These are phyloP conservation scores for Malus hybrid DNA, from an alignment of 331 rosid species.

Conservation along the genomic window DNA sequence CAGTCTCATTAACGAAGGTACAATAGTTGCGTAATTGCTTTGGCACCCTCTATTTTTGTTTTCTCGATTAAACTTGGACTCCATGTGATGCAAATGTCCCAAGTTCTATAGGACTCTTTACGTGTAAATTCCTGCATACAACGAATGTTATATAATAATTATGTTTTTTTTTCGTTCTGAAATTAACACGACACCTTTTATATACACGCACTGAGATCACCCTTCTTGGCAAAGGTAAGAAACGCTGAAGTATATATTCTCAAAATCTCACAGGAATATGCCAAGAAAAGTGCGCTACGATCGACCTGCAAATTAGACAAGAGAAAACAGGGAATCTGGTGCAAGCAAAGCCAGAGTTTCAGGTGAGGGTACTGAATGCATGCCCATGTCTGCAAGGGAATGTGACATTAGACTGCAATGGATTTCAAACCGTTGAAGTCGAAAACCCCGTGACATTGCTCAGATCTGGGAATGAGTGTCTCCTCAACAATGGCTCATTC, in stretches of 20 bases:
- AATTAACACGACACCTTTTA: too few relatives aligned
- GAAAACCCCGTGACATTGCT: neutral
- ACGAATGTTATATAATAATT: too few relatives aligned
- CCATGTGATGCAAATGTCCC: too few relatives aligned
- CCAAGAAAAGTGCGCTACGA: neutral
- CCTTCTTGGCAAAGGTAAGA: neutral
- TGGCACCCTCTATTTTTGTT: too few relatives aligned
- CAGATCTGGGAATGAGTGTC: neutral
- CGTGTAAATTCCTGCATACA: too few relatives aligned
- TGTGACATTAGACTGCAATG: neutral
- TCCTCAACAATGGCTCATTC: neutral
- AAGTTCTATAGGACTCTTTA: too few relatives aligned
- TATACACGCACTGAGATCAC: neutral
- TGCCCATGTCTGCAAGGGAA: neutral
- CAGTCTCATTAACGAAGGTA: too few relatives aligned
- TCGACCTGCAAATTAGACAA: neutral
- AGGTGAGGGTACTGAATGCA: neutral
- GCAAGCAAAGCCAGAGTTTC: neutral
- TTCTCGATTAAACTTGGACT: too few relatives aligned
- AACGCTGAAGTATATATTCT: neutral
- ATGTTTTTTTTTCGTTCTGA: too few relatives aligned
- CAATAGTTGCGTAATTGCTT: too few relatives aligned
- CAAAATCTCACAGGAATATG: neutral
- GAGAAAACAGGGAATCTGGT: neutral
- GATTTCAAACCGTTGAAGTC: neutral